These are phyloP conservation scores for Alternaria angustiovoidea DNA, from an alignment of 2,329 filamentous ascomycete species.

Conservation along the genomic window DNA sequence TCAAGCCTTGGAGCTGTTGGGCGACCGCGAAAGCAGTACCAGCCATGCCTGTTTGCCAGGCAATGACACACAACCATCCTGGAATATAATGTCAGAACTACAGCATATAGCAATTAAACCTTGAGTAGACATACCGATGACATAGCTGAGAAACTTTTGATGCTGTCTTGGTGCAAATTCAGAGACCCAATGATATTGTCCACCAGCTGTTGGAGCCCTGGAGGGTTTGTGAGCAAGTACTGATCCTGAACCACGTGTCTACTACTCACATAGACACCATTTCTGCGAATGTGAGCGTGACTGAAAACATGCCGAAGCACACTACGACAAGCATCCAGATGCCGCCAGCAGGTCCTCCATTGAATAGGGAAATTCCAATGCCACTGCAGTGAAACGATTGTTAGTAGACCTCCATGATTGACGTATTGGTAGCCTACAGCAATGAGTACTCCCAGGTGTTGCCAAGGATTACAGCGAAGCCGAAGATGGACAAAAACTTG, in stretches of 20 bases:
- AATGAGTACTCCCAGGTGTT: constrained; percentile 27
- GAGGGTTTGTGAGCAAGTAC: not conserved
- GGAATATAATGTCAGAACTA: not conserved
- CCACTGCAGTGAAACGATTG: not conserved
- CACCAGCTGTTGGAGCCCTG: constrained; percentile 11
- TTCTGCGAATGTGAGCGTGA: constrained; percentile 36
- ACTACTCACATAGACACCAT: constrained; percentile 42
- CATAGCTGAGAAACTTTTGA: constrained; percentile 35
- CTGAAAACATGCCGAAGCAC: constrained; percentile 31
- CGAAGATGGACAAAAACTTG: constrained; percentile 22
- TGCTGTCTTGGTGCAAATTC: not conserved
- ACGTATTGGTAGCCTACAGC: constrained; percentile 8
- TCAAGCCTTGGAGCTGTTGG: constrained; percentile 35
- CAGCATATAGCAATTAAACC: not conserved
- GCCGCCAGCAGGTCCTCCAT: constrained; percentile 19
- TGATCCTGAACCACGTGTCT: not conserved
- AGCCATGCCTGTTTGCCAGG: constrained; percentile 48
- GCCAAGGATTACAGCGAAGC: constrained; percentile 20
- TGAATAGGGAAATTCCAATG: constrained; percentile 9
- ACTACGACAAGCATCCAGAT: constrained; percentile 37
- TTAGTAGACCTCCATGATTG: not conserved
- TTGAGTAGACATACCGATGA: constrained; percentile 45
- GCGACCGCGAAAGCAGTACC: constrained; percentile 28
- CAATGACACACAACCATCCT: constrained; percentile 52
- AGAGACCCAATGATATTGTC: not conserved